phyloP scores from a whole-genome alignment of 148 eudicot species.

The Dianthus caryophyllus region DNA sequence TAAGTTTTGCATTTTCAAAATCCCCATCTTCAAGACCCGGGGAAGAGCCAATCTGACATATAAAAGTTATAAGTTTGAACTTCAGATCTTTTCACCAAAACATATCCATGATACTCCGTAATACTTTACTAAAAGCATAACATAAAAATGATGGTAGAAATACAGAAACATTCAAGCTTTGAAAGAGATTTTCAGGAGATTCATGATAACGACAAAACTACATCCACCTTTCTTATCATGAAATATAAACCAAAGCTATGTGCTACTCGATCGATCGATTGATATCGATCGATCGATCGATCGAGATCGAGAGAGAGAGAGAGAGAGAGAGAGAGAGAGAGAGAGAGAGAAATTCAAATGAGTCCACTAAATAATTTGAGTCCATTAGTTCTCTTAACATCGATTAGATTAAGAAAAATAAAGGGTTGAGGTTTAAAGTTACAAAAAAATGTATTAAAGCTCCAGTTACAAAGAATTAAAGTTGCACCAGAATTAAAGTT shows the following conservation, averaged over 20 bases:
- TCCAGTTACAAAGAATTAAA: too few species aligned
- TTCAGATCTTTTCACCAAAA: slow-evolving; percentile 18
- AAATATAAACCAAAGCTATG: background rate
- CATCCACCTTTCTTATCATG: background rate
- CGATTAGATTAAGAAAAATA: too few species aligned
- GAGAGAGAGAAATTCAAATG: too few species aligned
- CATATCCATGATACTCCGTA: slow-evolving; percentile 2
- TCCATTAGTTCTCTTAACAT: too few species aligned
- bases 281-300: too few species aligned
- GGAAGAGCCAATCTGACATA: slow-evolving; percentile 90
- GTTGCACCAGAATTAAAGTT: too few species aligned
- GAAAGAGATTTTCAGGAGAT: slow-evolving; percentile 8
- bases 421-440: too few species aligned
- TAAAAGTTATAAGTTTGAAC: slow-evolving; percentile 33
- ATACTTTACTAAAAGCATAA: background rate
- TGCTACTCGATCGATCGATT: too few species aligned
- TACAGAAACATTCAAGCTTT: background rate
- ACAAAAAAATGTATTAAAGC: too few species aligned
- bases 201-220: background rate
- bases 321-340: too few species aligned
- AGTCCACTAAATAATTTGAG: too few species aligned
- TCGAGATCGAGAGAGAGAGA: too few species aligned
- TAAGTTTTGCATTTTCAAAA: slow-evolving; percentile 69
- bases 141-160: background rate
- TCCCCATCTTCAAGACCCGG: slow-evolving; percentile 99